Conservation (phyloP, 768 basidiomycete species). For the Tulasnella sp. region DNA sequence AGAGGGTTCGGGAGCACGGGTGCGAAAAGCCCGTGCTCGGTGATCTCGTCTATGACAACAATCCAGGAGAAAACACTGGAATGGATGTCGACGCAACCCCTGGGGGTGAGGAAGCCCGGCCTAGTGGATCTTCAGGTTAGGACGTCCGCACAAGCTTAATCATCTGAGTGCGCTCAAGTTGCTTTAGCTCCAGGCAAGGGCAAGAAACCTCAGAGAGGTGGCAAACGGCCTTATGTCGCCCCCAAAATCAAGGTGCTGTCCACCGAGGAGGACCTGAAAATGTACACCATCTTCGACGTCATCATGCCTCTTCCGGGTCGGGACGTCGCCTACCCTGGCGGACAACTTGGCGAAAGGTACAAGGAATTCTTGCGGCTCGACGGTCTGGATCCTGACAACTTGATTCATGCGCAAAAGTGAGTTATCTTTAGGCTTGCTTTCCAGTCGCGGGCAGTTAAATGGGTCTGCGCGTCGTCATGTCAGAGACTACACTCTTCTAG, state of each 20-base stretch:
- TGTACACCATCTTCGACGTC: constrained; percentile 86
- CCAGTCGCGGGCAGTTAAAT: neutral
- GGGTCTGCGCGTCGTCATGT: neutral
- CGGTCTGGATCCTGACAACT: constrained; percentile 83
- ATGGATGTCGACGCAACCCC: constrained; percentile 15
- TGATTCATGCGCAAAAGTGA: constrained; percentile 81
- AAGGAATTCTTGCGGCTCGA: constrained; percentile 69
- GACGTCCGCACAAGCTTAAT: neutral
- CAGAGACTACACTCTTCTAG: constrained; percentile 85
- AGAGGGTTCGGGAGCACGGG: constrained; percentile 74
- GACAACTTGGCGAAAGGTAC: constrained; percentile 76
- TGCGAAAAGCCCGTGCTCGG: constrained; percentile 65
- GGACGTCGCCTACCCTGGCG: constrained; percentile 87
- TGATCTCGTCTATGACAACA: constrained; percentile 73
- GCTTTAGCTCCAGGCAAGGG: neutral
- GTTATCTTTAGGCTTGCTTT: neutral
- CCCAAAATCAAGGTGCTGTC: constrained; percentile 68
- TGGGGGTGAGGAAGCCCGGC: constrained; percentile 22
- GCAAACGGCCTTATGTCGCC: constrained; percentile 26
- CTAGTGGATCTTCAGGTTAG: constrained; percentile 19
- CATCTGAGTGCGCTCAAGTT: no score
- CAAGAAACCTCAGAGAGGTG: neutral
- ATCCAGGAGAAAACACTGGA: constrained; percentile 13
- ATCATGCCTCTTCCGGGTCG: constrained; percentile 96
- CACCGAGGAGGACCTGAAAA: constrained; percentile 56